These are phyloP conservation scores for Neofusicoccum parvum DNA, from an alignment of 2,329 filamentous ascomycete species.

Conservation along the genomic window DNA sequence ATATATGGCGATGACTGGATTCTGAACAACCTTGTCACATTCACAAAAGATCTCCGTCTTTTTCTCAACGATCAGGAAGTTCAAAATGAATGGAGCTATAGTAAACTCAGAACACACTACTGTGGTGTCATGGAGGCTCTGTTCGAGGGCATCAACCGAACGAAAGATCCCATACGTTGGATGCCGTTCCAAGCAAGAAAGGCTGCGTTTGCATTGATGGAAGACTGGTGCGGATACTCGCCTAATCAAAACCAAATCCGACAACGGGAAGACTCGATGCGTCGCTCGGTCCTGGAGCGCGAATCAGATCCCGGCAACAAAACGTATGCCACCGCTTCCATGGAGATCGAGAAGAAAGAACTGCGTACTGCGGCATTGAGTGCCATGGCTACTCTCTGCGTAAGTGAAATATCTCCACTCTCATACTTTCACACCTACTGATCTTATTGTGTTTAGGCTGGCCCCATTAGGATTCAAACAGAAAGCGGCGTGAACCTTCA, in stretches of 20 bases:
- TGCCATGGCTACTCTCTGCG: constrained; percentile 93
- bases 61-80: constrained; percentile 95
- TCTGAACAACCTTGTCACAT: constrained; percentile 81
- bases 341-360: constrained; percentile 96
- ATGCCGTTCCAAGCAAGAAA: constrained; percentile 97
- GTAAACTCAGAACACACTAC: constrained; percentile 87
- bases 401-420: constrained; percentile 48
- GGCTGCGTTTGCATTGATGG: constrained; percentile 94
- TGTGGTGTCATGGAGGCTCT: constrained; percentile 91
- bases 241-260: constrained; percentile 84
- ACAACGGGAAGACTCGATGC: constrained; percentile 82
- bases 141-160: constrained; percentile 86
- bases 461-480: constrained; percentile 81
- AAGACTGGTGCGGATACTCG: constrained; percentile 98
- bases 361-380: constrained; percentile 87
- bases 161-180: constrained; percentile 84
- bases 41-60: constrained; percentile 87
- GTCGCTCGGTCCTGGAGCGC: constrained; percentile 79
- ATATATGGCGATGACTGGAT: constrained; percentile 89
- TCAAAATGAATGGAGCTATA: constrained; percentile 92
- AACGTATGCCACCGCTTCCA: constrained; percentile 79
- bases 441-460: constrained; percentile 40
- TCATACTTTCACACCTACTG: neutral
- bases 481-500: constrained; percentile 85
- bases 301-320: constrained; percentile 73